These are phyloP conservation scores for Fusarium algeriense DNA, from an alignment of 2,329 filamentous ascomycete species.

Conservation along the genomic window DNA sequence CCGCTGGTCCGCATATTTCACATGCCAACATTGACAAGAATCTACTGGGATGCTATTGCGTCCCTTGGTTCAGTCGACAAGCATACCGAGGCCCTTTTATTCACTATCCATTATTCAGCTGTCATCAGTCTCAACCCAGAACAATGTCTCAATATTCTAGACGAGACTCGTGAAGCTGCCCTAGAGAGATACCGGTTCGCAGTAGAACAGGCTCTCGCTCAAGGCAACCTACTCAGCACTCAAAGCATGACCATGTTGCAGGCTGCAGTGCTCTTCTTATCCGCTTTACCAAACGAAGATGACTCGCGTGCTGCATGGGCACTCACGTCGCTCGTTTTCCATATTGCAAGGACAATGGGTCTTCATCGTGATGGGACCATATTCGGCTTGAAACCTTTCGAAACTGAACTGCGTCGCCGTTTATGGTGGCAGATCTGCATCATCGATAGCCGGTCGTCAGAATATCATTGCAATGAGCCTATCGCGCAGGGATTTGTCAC, in stretches of 20 bases:
- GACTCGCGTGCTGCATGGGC: background rate
- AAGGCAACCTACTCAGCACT: background rate
- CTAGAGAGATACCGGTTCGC: constrained; percentile 1
- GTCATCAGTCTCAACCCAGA: background rate
- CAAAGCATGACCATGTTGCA: background rate
- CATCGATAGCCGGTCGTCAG: background rate
- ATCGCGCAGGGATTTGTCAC: background rate
- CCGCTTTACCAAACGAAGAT: background rate
- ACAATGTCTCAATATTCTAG: background rate
- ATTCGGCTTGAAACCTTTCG: background rate
- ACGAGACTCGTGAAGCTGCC: background rate
- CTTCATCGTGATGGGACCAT: background rate
- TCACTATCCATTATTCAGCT: background rate
- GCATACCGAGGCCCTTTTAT: background rate
- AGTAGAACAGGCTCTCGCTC: background rate
- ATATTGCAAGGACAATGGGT: background rate
- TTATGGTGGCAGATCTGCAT: constrained; percentile 6
- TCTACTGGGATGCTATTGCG: background rate
- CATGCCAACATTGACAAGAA: background rate
- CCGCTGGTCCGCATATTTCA: background rate
- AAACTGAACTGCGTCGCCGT: background rate
- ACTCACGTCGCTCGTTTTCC: background rate
- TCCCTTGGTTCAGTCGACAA: background rate
- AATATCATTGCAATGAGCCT: background rate
- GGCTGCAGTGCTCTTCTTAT: background rate